Base-by-base conservation (phyloP, 2,329 filamentous ascomycete species). In the Thelonectria discophora region DNA sequence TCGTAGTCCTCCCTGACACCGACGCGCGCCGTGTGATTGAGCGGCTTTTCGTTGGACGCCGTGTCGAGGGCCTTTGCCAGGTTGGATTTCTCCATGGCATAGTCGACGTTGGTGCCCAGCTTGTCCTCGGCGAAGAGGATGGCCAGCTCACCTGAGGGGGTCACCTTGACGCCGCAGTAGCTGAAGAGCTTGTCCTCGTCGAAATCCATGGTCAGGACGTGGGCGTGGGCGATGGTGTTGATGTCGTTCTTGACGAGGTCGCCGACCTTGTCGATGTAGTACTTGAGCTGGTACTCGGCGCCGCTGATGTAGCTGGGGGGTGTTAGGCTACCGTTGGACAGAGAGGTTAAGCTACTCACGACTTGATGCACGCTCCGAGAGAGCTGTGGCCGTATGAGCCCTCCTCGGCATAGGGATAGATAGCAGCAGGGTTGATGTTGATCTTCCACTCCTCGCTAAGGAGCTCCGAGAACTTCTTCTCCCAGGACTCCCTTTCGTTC, bases 371-470 rank as follows among this genome's bases (percentile, higher is more conserved):
- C 60, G 70, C 72, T 5, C 83, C 83, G 3, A 82, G 73, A 2
- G 75, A 79, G 13, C 77, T 73, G 60, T 79, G 77, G 47, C 73
- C 78, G 58, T 78, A 82, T 30, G 74, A 76, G 58, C 70, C 74
- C 0, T 79, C 75, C 13, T 75, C 73, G 18, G 78, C 77, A 59
- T 84, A 85, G 10, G 82, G 78, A 63, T 75, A 84, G 64, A 86
- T 72, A 46, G 78, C 77, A 50, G 74, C 75, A 18, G 81, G 79
- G 64, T 82, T 78, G 67, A 83, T 76, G 8, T 84, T 79, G 32
- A 85, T 74, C 6, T 79, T 84, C 84, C 84, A 87, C 8, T 76
- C 40, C 37, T 75, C 73, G n/a, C 81, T 82, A 3, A 86, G 77
- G 43, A 79, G 46, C 0, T 77, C 75, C 0, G 81, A 81, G 42